Conservation (phyloP, 1,284 basidiomycete species). For the Ceratobasidium sp. region DNA sequence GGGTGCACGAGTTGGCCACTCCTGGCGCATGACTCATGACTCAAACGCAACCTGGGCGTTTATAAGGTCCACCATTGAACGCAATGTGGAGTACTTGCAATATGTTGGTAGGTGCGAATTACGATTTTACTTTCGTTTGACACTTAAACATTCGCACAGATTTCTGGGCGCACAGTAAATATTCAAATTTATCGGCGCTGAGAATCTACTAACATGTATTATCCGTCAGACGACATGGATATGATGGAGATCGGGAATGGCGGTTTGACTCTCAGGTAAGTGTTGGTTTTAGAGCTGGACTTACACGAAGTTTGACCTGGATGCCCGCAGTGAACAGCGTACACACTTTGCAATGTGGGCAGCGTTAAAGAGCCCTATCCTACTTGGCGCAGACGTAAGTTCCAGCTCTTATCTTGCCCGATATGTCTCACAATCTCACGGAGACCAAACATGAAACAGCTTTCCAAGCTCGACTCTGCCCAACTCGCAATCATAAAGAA, state of each 20-base stretch:
- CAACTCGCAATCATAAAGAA: conserved; percentile 65
- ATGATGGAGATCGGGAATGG: conserved; percentile 65
- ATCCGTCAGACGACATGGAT: conserved; percentile 61
- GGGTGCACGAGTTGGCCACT: conserved; percentile 67
- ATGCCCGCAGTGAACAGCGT: conserved; percentile 58
- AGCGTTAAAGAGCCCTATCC: conserved; percentile 67
- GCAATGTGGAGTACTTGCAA: conserved; percentile 59
- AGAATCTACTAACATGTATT: neutral
- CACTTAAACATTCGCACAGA: conserved; percentile 52
- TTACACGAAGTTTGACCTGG: neutral
- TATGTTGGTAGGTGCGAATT: conserved; percentile 42
- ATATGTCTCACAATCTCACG: conserved; percentile 3
- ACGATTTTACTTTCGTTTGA: too few species aligned
- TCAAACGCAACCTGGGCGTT: conserved; percentile 63
- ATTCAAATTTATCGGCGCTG: neutral
- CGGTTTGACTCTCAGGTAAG: conserved; percentile 58
- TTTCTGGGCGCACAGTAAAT: conserved; percentile 62
- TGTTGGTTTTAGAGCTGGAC: neutral
- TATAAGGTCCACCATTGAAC: conserved; percentile 60
- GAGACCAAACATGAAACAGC: conserved; percentile 53
- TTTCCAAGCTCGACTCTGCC: conserved; percentile 57
- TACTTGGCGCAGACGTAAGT: conserved; percentile 66
- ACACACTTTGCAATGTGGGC: conserved; percentile 68
- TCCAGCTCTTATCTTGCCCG: neutral
- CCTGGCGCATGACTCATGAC: conserved; percentile 68